Evolutionary conservation across 805 yeast species (phyloP), one percentile per base, ranked within the genome.

Genomic region (Kodamaea kaohsiungensis): DNA sequence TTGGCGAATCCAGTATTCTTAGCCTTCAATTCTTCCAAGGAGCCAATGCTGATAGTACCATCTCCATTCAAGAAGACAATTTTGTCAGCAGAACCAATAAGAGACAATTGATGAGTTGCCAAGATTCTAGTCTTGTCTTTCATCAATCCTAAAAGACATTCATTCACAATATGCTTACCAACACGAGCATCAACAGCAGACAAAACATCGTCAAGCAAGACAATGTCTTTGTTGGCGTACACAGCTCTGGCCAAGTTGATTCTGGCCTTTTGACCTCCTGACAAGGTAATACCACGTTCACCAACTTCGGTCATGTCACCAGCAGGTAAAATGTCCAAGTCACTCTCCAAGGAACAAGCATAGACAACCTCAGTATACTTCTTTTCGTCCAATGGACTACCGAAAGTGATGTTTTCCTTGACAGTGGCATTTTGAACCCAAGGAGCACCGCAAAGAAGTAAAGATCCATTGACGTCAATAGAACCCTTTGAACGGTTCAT

Each of bases 191-290:
- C 96, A 7, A 89, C 96, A 4, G 96, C 96, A 72, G 89, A 83
- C 55, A 89, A 76, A 12, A 89, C 91, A 66, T 89, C 96, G 65
- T 89, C 96, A 49, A 89, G 69, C 51, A 89, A 68, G 42, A 86
- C 78, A 22, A 88, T 85, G 63, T 87, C 91, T 17, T 80, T 80
- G 25, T 84, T 77, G 13, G 86, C 82, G 63, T 89, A 89, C 1
- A 88, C 90, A 1, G 93, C 87, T 65, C 96, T 79, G 3, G 96
- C 96, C 56, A 89, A 71, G 63, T 84, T 83, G 52, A 89, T 80
- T 67, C 96, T 80, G 0, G 96, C 93, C 73, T 89, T 89, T 67
- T 89, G 96, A 51, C 96, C 96, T 53, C 96, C 96, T n/a, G 93
- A 87, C 43, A 89, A 71, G 0, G 95, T 88, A 48, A 89, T 85